Base-by-base conservation (phyloP, 768 basidiomycete species). In the Rhodotorula paludigena region DNA sequence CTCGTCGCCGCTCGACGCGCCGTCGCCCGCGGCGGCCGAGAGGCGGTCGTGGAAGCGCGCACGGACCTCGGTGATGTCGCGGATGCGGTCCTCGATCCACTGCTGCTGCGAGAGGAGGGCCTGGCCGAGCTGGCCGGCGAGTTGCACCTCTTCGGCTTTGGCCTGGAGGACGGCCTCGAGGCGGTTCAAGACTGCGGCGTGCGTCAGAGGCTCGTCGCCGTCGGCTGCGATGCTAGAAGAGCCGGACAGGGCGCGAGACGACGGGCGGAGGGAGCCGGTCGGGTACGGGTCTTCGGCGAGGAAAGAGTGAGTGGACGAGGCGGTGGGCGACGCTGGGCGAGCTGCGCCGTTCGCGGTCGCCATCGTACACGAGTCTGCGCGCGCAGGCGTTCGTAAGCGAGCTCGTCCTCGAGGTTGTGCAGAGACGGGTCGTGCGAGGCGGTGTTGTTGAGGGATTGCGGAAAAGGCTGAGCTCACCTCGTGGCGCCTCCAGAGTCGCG, bases 91-190 rank as follows among this genome's bases (percentile, higher is more conserved):
- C 79, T 96, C 90, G 69, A 97, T 85, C 77, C 94, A 90, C 80
- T 90, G 87, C 79, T 91, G 91, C 81, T 98, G 94, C 28, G 86
- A 84, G 68, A 97, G 86, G 74, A 98, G 86, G 78, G 90, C 88
- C 80, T 96, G 92, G 58, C 94, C 93, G 77, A 98, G 86, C 62
- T 87, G 88, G 44, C 90, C 92, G 9, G 91, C 90, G 71, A 90
- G 88, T 71, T 90, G 87, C 41, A 97, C 87, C 78, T 97, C 92
- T 76, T 86, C 86, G 79, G 92, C 89, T 82, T 97, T 97, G 77
- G 81, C 83, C 80, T 91, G 90, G 73, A 98, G 84, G 65, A 96
- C 85, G 30, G 55, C 38, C 38, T 74, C 75, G 62, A 76, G 69
- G 25, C 64, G 64, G 36, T 63, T 51, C 32, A 73, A 54, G 11